Base-by-base conservation (phyloP, 2,329 filamentous ascomycete species). In the Fusarium brevicatenulatum region DNA sequence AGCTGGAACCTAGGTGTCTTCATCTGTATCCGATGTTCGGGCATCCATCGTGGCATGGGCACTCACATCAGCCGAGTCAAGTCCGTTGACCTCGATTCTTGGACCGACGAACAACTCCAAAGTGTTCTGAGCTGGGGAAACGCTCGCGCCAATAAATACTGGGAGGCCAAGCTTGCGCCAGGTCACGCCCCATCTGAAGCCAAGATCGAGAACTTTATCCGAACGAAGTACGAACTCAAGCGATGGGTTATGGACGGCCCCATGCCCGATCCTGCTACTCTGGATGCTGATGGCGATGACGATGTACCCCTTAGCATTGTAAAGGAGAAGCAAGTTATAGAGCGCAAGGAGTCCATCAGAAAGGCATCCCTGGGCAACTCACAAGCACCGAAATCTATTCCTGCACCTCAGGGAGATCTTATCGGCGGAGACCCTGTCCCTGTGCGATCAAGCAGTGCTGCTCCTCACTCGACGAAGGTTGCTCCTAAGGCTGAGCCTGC, bases 151-250 rank as follows among this genome's bases (percentile, higher is more conserved):
- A 99, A 99, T 86, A 98, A 97, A 87, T 97, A 98, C 82, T 99
- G 95, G 95, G 97, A 99, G 84, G 90, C 93, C 71, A 99, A 98
- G 85, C 85, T 99, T 79, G 95, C 95, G 5, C 85, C 92, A 19
- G 95, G 95, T 67, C 96, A 99, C 83, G 91, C 95, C 52, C 96
- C 96, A 3, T 97, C 95, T 28, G 97, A 99, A 85, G 90, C 93
- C 75, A 99, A 99, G 88, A 98, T 99, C 77, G 96, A 99, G 88
- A 99, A 98, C 86, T 99, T 99, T 80, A 98, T 99, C 78, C 91
- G 96, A 75, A 99, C 97, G 63, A 99, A 99, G 84, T 99, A 99
- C 83, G 96, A 99, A 82, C 93, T 96, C 60, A 98, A 97, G 89
- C 89, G 97, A 85, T 99, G 96, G 96, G 93, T 95, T n/a, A 98